Evolutionary conservation across 768 basidiomycete genomes (phyloP).

Genomic region (Mycena sanguinolenta): DNA sequence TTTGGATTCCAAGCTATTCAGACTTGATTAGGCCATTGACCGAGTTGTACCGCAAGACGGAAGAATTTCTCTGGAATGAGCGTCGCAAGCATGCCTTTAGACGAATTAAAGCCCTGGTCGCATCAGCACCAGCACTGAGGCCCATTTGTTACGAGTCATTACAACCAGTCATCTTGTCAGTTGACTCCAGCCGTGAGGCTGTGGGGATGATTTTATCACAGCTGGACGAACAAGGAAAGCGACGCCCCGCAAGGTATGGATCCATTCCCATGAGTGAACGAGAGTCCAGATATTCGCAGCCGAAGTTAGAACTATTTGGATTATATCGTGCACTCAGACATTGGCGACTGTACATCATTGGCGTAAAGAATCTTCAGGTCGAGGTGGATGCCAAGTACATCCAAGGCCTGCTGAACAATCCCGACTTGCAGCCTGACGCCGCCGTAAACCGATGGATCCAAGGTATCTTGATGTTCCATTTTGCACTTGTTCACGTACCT

Average conservation of each 20-base stretch:
- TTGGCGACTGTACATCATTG: not conserved
- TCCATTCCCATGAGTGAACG: constrained; percentile 50
- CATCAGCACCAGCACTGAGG: constrained; percentile 41
- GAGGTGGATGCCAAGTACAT: not conserved
- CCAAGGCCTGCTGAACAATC: not conserved
- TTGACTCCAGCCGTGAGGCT: constrained; percentile 47
- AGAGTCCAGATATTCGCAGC: constrained; percentile 33
- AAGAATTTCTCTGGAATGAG: constrained; percentile 44
- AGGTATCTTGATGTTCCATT: not conserved
- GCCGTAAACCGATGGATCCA: no score
- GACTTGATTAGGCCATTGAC: not conserved
- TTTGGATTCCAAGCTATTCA: constrained; percentile 42
- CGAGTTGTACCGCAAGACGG: constrained; percentile 35
- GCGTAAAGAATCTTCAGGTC: not conserved
- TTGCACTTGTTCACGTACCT: not conserved
- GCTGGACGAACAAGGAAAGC: constrained; percentile 40
- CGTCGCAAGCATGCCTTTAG: constrained; percentile 35
- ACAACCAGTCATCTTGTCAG: constrained; percentile 44
- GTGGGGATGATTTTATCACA: constrained; percentile 50
- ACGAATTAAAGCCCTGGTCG: constrained; percentile 45
- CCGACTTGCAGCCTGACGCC: not conserved
- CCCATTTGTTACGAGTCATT: constrained; percentile 49
- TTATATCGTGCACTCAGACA: not conserved
- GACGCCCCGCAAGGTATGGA: constrained; percentile 44
- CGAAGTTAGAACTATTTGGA: constrained; percentile 37